Base-by-base conservation (phyloP, 495 filamentous ascomycete genomes). In the Podospora fimiseda region DNA sequence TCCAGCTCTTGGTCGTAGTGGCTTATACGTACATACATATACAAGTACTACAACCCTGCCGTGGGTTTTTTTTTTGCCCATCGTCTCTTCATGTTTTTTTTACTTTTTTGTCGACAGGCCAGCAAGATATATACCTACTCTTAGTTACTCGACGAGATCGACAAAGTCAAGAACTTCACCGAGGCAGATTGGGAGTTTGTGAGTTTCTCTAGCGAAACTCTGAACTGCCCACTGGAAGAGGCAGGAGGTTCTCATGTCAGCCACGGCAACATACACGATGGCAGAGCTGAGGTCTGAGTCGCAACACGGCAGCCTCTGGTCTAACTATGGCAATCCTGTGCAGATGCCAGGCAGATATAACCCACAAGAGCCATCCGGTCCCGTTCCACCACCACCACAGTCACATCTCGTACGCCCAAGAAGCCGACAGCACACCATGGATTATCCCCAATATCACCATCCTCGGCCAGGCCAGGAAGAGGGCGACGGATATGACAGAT, bases 231-330 rank as follows among this genome's bases (percentile, higher is more conserved):
- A 43, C 40, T 53, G 45, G 51, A 62, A 68, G 62, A 66, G 70
- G 66, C 54, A 72, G 66, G 68, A 52, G n/a, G n/a, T n/a, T 70
- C 68, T 66, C 73, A 77, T 77, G 73, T 74, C 74, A 67, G 68
- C 74, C 65, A 75, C 74, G 68, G 70, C 73, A 55, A 75, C 73
- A 55, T 75, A 76, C 61, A 70, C 72, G 72, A 77, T 77, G 74
- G 71, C 74, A 75, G 74, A 77, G 67, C 63, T 77, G 70, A 77
- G 74, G 71, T 66, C 63, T 59, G 74, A 77, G 65, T 65, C 73
- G 59, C 66, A 69, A 59, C 73, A 76, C 64, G 68, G 67, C 58
- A 70, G 64, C 66, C 60, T 76, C 55, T 77, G 74, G 74, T 70
- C 73, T 64, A 72, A 68, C 66, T 77, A 77, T 68, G 71, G 69